These are phyloP conservation scores for Coemansia sp. DNA, from an alignment of 192 early-diverging fungal species.

Conservation along the genomic window DNA sequence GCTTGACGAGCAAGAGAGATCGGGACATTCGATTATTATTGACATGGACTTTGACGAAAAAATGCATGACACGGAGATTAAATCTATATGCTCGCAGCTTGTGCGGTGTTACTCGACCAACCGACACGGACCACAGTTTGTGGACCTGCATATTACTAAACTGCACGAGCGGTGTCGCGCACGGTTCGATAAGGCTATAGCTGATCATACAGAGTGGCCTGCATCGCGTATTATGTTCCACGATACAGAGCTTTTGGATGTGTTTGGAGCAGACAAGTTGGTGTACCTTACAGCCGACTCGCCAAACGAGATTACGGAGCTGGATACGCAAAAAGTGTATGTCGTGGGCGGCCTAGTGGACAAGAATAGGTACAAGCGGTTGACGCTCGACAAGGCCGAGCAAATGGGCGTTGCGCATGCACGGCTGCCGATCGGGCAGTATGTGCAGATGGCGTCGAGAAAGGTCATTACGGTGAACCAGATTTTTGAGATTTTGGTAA, in stretches of 20 bases:
- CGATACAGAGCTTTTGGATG: constrained; percentile 36
- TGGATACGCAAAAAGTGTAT: constrained; percentile 80
- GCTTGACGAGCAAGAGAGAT: constrained; percentile 52
- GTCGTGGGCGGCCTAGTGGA: constrained; percentile 95
- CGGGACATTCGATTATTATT: constrained; percentile 65
- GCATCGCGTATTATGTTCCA: constrained; percentile 21
- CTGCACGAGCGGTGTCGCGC: constrained; percentile 57
- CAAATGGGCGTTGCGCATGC: constrained; percentile 71
- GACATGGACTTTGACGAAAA: constrained; percentile 78
- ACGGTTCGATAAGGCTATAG: constrained; percentile 47
- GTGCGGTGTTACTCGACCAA: constrained; percentile 75
- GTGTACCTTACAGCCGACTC: constrained; percentile 93
- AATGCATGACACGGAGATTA: constrained; percentile 77
- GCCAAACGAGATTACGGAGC: constrained; percentile 60
- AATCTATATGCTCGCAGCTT: constrained; percentile 71
- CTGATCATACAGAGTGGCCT: constrained; percentile 60
- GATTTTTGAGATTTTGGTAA: constrained; percentile 86
- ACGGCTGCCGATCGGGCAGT: constrained; percentile 83
- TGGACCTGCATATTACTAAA: constrained; percentile 63
- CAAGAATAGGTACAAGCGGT: constrained; percentile 79
- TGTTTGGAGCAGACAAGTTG: constrained; percentile 61
- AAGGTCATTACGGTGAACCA: constrained; percentile 95
- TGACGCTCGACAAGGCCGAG: constrained; percentile 80
- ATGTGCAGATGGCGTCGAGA: constrained; percentile 74
- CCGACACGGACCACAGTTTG: constrained; percentile 52